Base-by-base conservation (phyloP, 495 filamentous ascomycete species). In the Podospora sp. region DNA sequence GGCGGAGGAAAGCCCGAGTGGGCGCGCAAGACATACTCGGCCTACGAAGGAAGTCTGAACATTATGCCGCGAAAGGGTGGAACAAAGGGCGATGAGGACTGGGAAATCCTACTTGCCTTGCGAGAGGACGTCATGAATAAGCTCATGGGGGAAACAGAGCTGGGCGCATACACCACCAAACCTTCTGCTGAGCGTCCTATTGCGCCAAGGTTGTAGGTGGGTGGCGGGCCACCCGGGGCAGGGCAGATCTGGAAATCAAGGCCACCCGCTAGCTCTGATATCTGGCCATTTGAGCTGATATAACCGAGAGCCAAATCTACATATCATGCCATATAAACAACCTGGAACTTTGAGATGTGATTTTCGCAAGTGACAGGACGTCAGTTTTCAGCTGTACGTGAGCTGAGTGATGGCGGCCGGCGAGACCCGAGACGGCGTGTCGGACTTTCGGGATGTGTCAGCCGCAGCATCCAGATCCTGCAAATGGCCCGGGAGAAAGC, bases 21-120 rank as follows among this genome's bases (percentile, higher is more conserved):
- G 25, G 26, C 26, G 16, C 36, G 65, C 22, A 61, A 61, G 49
- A 24, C 46, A 8, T 67, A 36, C 21, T 35, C 40, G 2, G 33
- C 49, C 5, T 24, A 16, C 22, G 3, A 56, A 0, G 66, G 66
- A 20, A 33, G 0, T 0, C 18, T 68, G 20, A 68, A 60, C 55
- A 40, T 68, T 35, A 20, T 68, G 36, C 66, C 66, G 25, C 60
- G 66, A 12, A 24, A 24, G 1, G 61, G 53, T 16, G 61, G 60
- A 16, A 52, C 66, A 1, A 16, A 53, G 24, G 66, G 66, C 22
- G 46, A 25, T 7, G 66, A 29, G 9, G 61, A 65, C 20, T 68
- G 66, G 66, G 66, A 68, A 35, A 26, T 68, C 8, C 52, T 62
- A 18, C 16, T 68, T 18, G 26, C 33, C 1, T 50, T 64, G 1